Evolutionary conservation across 129 eudicot genomes (phyloP).

Genomic region (Arctium minus): DNA sequence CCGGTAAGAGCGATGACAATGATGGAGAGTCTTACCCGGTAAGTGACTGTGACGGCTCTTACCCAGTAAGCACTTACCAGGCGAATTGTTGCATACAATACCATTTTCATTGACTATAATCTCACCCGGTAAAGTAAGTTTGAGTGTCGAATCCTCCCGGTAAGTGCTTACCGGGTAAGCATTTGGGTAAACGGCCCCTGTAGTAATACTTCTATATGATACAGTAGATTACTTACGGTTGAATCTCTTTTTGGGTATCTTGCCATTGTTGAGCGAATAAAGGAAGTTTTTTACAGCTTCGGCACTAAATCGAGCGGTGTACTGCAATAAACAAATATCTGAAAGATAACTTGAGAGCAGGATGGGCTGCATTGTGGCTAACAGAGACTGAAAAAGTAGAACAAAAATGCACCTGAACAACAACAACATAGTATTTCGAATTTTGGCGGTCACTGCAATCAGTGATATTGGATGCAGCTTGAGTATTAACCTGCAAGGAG

Average conservation of each 20-base stretch:
- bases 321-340: conserved; percentile 42
- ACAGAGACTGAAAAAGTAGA: background rate
- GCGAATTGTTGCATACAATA: too few relatives aligned
- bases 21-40: too few relatives aligned
- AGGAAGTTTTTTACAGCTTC: conserved; percentile 83
- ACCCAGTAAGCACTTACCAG: too few relatives aligned
- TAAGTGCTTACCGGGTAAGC: too few relatives aligned
- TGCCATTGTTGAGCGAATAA: conserved; percentile 75
- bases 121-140: too few relatives aligned
- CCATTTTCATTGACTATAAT: too few relatives aligned
- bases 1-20: too few relatives aligned
- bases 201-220: background rate
- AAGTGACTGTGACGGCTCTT: too few relatives aligned
- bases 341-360: background rate
- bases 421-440: conserved; percentile 91
- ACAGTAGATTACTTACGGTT: conserved; percentile 61
- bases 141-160: too few relatives aligned
- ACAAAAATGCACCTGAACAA: conserved; percentile 67
- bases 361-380: background rate
- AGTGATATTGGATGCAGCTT: conserved; percentile 66
- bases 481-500: conserved; percentile 77
- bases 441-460: conserved; percentile 83
- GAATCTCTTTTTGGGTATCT: conserved; percentile 88
- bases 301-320: conserved; percentile 91
- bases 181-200: background rate